phyloP scores from a whole-genome alignment of 306 rosid species.

The Heteromeles arbutifolia region DNA sequence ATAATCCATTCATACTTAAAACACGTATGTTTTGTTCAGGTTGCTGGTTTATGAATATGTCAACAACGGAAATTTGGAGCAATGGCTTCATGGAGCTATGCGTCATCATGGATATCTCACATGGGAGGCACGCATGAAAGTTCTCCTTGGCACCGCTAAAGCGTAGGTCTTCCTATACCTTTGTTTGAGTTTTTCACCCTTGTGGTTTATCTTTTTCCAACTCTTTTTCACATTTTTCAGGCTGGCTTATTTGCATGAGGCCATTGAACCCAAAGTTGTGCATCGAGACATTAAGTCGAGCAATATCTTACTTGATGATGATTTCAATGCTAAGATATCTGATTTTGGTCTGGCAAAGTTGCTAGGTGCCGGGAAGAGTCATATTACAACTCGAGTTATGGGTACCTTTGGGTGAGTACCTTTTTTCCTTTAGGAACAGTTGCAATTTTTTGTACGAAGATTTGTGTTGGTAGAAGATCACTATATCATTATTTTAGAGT shows the following conservation, averaged over 20 bases:
- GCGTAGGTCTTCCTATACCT: slow-evolving; percentile 46
- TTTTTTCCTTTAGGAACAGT: neutral
- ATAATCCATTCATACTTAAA: neutral
- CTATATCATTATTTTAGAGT: slow-evolving; percentile 3
- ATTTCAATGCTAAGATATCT: slow-evolving; percentile 88
- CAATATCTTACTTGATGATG: slow-evolving; percentile 82
- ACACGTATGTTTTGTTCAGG: slow-evolving; percentile 29
- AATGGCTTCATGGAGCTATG: slow-evolving; percentile 93
- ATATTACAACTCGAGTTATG: slow-evolving; percentile 92
- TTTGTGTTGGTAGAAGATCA: neutral
- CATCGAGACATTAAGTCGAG: slow-evolving; percentile 93
- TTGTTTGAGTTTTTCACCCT: neutral
- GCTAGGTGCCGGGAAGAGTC: slow-evolving; percentile 80
- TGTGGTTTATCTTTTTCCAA: slow-evolving; percentile 10
- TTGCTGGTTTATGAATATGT: slow-evolving; percentile 81
- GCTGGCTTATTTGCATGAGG: slow-evolving; percentile 91
- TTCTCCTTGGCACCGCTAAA: slow-evolving; percentile 85
- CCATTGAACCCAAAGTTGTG: slow-evolving; percentile 92
- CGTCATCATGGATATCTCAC: slow-evolving; percentile 71
- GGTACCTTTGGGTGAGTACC: slow-evolving; percentile 90
- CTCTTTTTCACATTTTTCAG: slow-evolving; percentile 37
- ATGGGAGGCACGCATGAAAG: slow-evolving; percentile 91
- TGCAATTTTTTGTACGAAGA: neutral
- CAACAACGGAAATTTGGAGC: slow-evolving; percentile 84
- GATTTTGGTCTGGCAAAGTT: slow-evolving; percentile 93